Percentiles rank a stretch among this genome's conserved stretches.
Evolutionary conservation across 306 rosid species (phyloP).

Genomic region (Luffa acutangula): DNA sequence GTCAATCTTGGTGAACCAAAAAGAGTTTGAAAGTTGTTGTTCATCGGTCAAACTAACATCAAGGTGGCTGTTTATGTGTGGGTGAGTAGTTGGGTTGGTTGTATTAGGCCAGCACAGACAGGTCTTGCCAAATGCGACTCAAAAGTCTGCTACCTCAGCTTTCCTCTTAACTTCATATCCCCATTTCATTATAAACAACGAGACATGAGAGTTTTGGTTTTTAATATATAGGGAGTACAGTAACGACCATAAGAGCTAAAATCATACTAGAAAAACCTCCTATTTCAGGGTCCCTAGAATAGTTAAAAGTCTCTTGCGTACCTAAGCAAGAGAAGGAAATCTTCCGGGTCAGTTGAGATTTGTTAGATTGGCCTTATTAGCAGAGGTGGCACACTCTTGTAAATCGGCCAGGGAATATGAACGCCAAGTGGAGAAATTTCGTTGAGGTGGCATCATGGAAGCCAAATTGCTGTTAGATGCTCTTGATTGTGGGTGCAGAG

Average conservation of each 20-base stretch:
- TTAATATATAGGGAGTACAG: not conserved
- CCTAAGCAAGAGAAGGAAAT: slow-evolving; percentile 10
- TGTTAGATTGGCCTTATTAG: slow-evolving; percentile 2
- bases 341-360: slow-evolving; percentile 1
- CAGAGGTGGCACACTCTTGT: slow-evolving; percentile 32
- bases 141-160: not conserved
- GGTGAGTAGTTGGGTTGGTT: not conserved
- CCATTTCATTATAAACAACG: slow-evolving; percentile 2
- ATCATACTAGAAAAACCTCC: not conserved
- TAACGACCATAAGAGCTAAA: not conserved
- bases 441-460: slow-evolving; percentile 18
- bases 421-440: slow-evolving; percentile 24
- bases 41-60: not conserved
- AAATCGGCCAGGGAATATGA: slow-evolving; percentile 59
- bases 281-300: not conserved
- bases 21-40: not conserved
- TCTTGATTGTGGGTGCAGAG: slow-evolving; percentile 29
- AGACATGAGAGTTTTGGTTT: slow-evolving; percentile 3
- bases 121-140: not conserved
- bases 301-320: slow-evolving; percentile 3
- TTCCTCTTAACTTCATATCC: slow-evolving; percentile 3
- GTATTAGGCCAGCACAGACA: not conserved
- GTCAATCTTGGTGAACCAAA: not conserved
- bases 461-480: not conserved
- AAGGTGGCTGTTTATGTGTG: not conserved